Evolutionary conservation across 169 alveolate species (phyloP), one percentile per base, ranked within the genome.

Genomic region (Babesia gibsoni): DNA sequence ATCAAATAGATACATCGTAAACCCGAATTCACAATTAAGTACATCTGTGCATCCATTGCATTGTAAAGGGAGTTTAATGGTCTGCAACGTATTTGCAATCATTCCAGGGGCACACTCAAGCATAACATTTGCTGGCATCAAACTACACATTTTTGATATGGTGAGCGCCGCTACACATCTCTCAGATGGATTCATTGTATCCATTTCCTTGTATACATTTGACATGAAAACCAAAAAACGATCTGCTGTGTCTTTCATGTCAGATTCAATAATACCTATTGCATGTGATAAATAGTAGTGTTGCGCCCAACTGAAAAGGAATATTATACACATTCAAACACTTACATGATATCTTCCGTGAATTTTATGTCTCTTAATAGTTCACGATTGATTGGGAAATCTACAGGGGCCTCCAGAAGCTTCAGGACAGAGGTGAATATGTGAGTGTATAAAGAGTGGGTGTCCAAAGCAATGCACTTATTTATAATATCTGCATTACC

Each of bases 251-350:
- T n/a, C n/a, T n/a, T n/a, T n/a, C n/a, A n/a, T n/a, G n/a, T n/a
- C n/a, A n/a, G n/a, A n/a, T n/a, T n/a, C n/a, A n/a, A n/a, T n/a
- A n/a, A n/a, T n/a, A n/a, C n/a, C n/a, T n/a, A n/a, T n/a, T n/a
- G n/a, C n/a, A 23, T 23, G 52, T 22, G n/a, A 4, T 8, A 61
- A 35, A 39, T 61, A 61, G 27, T n/a, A 20, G 23, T 30, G 58
- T 43, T 61, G 72, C 27, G 59, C 36, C 72, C 72, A 61, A 10
- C 68, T 58, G 52, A 23, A 58, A 0, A 8, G 25, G 36, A 0
- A 9, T 39, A 27, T 23, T 8, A 6, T 4, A 0, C 30, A 18
- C 6, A 8, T 7, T 4, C 36, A n/a, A 6, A 12, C 0, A 58
- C 68, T 3, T 36, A 58, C 68, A 42, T 1, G 33, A 43, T 18